These are phyloP conservation scores for Mycosphaerelloides madeirae DNA, from an alignment of 2,329 filamentous ascomycete genomes.

Conservation along the genomic window DNA sequence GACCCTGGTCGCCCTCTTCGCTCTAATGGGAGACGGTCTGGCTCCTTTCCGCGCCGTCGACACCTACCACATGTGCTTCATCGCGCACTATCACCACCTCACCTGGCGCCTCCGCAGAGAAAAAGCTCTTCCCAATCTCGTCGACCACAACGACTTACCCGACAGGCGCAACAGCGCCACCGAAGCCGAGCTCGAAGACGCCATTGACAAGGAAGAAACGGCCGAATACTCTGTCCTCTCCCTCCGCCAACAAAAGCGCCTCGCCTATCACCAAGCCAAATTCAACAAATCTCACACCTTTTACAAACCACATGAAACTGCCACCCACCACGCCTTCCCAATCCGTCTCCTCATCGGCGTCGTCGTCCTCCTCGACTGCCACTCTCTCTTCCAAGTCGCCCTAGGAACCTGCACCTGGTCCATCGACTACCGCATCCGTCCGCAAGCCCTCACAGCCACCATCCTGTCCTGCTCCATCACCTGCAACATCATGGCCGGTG, in stretches of 20 bases:
- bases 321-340: conserved; percentile 75
- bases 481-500: conserved; percentile 70
- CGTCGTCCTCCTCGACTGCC: conserved; percentile 72
- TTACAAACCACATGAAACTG: conserved; percentile 83
- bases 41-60: conserved; percentile 71
- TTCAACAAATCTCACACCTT: conserved; percentile 80
- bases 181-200: conserved; percentile 33
- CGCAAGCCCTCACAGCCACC: conserved; percentile 69
- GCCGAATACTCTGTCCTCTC: conserved; percentile 59
- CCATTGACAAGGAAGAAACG: conserved; percentile 41
- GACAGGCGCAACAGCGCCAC: conserved; percentile 27
- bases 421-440: conserved; percentile 65
- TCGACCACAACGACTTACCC: conserved; percentile 66
- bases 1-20: conserved; percentile 58
- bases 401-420: conserved; percentile 75
- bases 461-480: conserved; percentile 76
- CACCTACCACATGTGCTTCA: conserved; percentile 83
- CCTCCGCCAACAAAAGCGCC: conserved; percentile 59
- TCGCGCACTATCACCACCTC: conserved; percentile 65
- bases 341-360: conserved; percentile 68
- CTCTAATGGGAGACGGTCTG: conserved; percentile 57
- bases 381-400: conserved; percentile 74
- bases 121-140: conserved; percentile 59
- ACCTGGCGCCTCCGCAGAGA: conserved; percentile 59
- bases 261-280: conserved; percentile 74